phyloP scores from a whole-genome alignment of 129 eudicot species.

The Erigeron canadensis region DNA sequence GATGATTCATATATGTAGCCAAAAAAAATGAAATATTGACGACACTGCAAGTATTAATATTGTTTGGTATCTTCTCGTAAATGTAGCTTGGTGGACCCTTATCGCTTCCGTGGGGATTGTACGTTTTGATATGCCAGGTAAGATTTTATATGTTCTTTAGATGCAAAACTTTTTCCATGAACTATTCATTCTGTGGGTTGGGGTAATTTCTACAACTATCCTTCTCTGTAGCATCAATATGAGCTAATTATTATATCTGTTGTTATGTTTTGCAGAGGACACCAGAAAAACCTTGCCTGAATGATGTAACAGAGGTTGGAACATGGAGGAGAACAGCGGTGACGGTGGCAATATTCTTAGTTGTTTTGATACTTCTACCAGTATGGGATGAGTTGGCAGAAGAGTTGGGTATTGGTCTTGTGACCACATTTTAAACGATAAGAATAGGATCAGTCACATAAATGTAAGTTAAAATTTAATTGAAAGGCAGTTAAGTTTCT shows the following conservation, averaged over 20 bases:
- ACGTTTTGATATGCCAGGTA: conserved; percentile 96
- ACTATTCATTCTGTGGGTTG: neutral
- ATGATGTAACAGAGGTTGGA: conserved; percentile 95
- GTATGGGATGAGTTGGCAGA: conserved; percentile 98
- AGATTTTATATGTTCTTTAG: neutral
- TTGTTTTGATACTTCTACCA: conserved; percentile 71
- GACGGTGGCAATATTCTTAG: conserved; percentile 49
- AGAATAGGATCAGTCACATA: conserved; percentile 19
- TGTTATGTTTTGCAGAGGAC: conserved; percentile 53
- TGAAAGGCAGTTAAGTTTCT: neutral
- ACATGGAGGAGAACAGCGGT: conserved; percentile 73
- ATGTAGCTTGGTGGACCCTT: conserved; percentile 93
- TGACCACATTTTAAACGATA: conserved; percentile 56
- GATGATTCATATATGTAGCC: neutral
- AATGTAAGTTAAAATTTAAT: conserved; percentile 19
- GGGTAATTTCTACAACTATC: neutral
- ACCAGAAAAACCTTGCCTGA: conserved; percentile 94
- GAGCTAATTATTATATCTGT: neutral
- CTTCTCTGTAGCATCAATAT: neutral
- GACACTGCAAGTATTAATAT: neutral
- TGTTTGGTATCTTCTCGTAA: neutral
- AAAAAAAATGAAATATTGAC: conserved; percentile 12
- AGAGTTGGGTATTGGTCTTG: conserved; percentile 94
- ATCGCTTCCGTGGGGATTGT: conserved; percentile 98
- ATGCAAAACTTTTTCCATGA: neutral